Conservation (phyloP, 2,329 filamentous ascomycete genomes). For the Apiospora sp. region DNA sequence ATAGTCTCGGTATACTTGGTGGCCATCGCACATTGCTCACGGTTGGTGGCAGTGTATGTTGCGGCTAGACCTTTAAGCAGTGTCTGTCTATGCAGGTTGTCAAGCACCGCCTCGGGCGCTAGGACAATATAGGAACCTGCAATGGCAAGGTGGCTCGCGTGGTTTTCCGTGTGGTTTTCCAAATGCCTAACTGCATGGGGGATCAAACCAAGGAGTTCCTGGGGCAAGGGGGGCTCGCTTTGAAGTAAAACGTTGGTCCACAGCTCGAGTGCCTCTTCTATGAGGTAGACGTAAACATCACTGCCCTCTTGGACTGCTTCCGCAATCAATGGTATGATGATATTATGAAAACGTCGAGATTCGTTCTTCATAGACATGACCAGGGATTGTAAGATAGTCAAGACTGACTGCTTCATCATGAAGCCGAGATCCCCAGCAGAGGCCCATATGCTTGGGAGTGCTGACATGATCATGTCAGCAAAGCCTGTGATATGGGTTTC, state of each 20-base stretch:
- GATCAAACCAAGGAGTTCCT: slow-evolving; percentile 69
- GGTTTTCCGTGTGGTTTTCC: slow-evolving; percentile 70
- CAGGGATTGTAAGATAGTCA: slow-evolving; percentile 84
- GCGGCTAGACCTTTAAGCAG: slow-evolving; percentile 58
- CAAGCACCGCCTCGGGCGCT: slow-evolving; percentile 71
- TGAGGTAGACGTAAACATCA: slow-evolving; percentile 78
- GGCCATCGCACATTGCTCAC: slow-evolving; percentile 66
- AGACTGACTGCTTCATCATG: slow-evolving; percentile 91
- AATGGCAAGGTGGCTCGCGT: slow-evolving; percentile 68
- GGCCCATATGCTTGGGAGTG: slow-evolving; percentile 85
- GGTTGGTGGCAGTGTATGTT: slow-evolving; percentile 59
- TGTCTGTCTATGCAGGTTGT: slow-evolving; percentile 60
- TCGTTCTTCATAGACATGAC: slow-evolving; percentile 85
- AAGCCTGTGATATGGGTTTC: slow-evolving; percentile 74
- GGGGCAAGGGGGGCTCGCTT: slow-evolving; percentile 66
- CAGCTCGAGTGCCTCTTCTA: slow-evolving; percentile 91
- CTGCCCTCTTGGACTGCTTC: slow-evolving; percentile 81
- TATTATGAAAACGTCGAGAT: slow-evolving; percentile 78
- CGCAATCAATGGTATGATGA: slow-evolving; percentile 83
- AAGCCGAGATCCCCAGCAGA: slow-evolving; percentile 81
- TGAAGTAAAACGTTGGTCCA: slow-evolving; percentile 80
- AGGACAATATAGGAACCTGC: slow-evolving; percentile 76
- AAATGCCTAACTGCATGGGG: slow-evolving; percentile 71
- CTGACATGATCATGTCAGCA: slow-evolving; percentile 81
- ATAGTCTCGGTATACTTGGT: slow-evolving; percentile 70